Evolutionary conservation across 148 eudicot species (phyloP), one percentile per base, ranked within the genome.

Genomic region (Spergularia marina): DNA sequence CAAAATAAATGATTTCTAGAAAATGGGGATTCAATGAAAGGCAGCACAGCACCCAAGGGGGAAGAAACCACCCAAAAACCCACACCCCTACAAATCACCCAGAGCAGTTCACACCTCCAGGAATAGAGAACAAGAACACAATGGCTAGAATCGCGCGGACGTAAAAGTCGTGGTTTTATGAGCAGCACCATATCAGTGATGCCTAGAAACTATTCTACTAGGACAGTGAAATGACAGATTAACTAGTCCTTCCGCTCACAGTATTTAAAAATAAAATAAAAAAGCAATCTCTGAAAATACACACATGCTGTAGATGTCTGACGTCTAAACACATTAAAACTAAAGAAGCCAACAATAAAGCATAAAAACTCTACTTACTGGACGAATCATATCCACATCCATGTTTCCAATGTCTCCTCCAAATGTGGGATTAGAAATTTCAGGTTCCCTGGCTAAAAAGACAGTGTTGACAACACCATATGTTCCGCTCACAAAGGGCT

Each of bases 391-490:
- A 83, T 91, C 97, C 81, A 91, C 97, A 53, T 91, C 97, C 97
- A 91, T 91, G 71, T 85, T 85, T 73, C 85, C 83, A 68, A 82
- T 72, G 34, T 84, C 91, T 65, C 91, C 21, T 30, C 65, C 79
- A 78, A 74, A 77, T 60, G 86, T 62, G 68, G 60, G 77, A 78
- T 87, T 82, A 82, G 76, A 57, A 70, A 73, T 67, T 71, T 86
- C 90, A 74, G 83, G 53, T 49, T 89, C 88, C 74, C 89, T 70
- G 10, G 85, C 81, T 65, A 89, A 60, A 78, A 85, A 65, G 63
- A 89, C 71, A 10, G 90, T 88, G 82, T 91, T 91, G 74, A 85
- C 94, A 63, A 89, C 84, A 55, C 93, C 93, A 85, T 79, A 89
- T 73, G 77, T 77, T 84, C 91, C 91, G 53, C 71, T 86, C 63